A percentile compares a stretch with the other conserved stretches of the same genome.
Evolutionary conservation across 768 basidiomycete species (phyloP).

Genomic region (Serendipita sp.): DNA sequence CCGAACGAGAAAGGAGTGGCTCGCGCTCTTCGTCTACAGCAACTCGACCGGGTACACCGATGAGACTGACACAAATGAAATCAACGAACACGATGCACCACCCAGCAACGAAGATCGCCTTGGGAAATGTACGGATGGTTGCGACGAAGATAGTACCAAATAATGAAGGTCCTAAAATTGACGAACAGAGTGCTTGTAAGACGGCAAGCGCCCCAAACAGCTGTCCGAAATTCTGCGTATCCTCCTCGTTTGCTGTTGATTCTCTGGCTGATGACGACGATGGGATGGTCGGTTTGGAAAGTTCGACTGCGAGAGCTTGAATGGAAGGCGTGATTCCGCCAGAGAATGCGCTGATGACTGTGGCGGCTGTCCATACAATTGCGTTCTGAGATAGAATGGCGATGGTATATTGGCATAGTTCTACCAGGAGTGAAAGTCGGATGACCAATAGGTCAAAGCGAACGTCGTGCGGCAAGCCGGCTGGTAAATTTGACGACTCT

Average conservation of each 20-base stretch:
- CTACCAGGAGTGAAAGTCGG: slow-evolving; percentile 43
- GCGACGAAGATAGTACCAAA: slow-evolving; percentile 57
- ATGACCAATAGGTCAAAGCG: slow-evolving; percentile 57
- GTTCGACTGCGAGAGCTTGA: slow-evolving; percentile 55
- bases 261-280: not conserved
- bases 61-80: not conserved
- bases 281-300: slow-evolving; percentile 32
- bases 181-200: slow-evolving; percentile 47
- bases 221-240: slow-evolving; percentile 40
- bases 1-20: not conserved
- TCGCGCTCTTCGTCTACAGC: not conserved
- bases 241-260: not conserved
- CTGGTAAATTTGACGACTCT: slow-evolving; percentile 19
- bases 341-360: slow-evolving; percentile 39
- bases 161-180: slow-evolving; percentile 54
- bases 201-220: slow-evolving; percentile 74
- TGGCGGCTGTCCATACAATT: slow-evolving; percentile 34
- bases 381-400: slow-evolving; percentile 35
- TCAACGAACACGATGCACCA: not conserved
- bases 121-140: slow-evolving; percentile 56
- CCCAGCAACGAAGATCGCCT: slow-evolving; percentile 41
- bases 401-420: slow-evolving; percentile 33
- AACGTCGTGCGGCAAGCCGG: slow-evolving; percentile 17
- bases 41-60: not conserved
- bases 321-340: slow-evolving; percentile 47